Conservation (phyloP, 495 filamentous ascomycete species). For the Letharia columbiana region DNA sequence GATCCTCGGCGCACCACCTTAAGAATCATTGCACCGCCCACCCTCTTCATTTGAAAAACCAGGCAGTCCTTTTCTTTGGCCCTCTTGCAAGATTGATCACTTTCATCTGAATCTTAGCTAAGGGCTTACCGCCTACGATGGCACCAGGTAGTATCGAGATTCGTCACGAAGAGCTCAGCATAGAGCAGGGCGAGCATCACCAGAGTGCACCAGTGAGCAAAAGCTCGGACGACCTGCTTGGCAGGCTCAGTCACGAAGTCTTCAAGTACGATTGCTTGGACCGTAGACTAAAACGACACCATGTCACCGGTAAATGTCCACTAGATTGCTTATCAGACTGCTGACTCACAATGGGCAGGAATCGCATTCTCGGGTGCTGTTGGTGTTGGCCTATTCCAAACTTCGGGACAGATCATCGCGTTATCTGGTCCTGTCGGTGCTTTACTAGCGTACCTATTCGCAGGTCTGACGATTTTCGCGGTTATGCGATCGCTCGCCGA, state of each 20-base stretch:
- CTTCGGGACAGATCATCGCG: slow-evolving; percentile 33
- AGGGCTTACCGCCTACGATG: not conserved
- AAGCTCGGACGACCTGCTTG: not conserved
- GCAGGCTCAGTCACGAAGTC: slow-evolving; percentile 10
- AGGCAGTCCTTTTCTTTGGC: not conserved
- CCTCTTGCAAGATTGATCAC: not conserved
- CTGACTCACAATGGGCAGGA: slow-evolving; percentile 9
- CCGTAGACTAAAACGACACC: slow-evolving; percentile 22
- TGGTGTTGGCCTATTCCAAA: slow-evolving; percentile 36
- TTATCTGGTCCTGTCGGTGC: slow-evolving; percentile 32
- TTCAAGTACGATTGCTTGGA: slow-evolving; percentile 22
- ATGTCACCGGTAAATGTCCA: slow-evolving; percentile 23
- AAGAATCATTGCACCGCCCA: not conserved
- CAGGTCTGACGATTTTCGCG: slow-evolving; percentile 32
- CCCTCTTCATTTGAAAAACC: not conserved
- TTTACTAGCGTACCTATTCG: slow-evolving; percentile 33
- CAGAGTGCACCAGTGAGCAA: not conserved
- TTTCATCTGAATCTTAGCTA: not conserved
- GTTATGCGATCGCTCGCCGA: slow-evolving; percentile 39
- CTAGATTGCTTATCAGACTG: not conserved
- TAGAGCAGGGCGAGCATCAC: slow-evolving; percentile 1
- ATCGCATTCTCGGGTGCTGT: slow-evolving; percentile 36
- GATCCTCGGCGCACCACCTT: not conserved
- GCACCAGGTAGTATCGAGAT: not conserved
- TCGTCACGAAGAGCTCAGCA: not conserved